These are phyloP conservation scores for Effrenium voratum DNA, from an alignment of 73 alveolate genomes.

Conservation along the genomic window DNA sequence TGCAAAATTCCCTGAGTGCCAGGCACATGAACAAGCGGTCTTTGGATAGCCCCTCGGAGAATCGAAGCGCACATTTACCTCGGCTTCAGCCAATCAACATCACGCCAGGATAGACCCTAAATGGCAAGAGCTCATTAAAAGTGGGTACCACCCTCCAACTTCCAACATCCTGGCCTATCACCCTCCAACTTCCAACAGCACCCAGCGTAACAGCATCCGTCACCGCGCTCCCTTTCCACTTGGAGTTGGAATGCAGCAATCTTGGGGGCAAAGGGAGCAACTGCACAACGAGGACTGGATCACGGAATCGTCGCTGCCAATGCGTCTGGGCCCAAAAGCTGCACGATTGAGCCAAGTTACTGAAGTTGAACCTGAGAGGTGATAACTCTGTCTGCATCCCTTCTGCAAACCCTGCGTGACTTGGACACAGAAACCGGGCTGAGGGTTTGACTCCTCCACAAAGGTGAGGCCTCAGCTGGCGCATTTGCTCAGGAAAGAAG, in stretches of 20 bases:
- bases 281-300: too few relatives aligned
- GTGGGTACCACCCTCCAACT: too few relatives aligned
- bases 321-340: too few relatives aligned
- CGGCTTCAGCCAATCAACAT: not conserved
- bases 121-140: too few relatives aligned
- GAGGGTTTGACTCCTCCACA: slow-evolving; percentile 52
- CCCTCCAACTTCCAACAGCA: not conserved
- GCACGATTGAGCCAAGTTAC: too few relatives aligned
- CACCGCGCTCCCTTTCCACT: not conserved
- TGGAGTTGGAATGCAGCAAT: too few relatives aligned
- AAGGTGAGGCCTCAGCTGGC: slow-evolving; percentile 43
- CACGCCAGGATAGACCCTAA: not conserved
- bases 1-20: not conserved
- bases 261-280: too few relatives aligned
- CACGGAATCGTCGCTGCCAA: too few relatives aligned
- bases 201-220: too few relatives aligned
- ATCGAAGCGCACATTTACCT: slow-evolving; percentile 73
- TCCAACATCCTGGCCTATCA: too few relatives aligned
- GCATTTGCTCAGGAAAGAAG: not conserved
- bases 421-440: not conserved
- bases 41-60: slow-evolving; percentile 79
- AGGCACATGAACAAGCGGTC: slow-evolving; percentile 69
- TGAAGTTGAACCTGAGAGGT: slow-evolving; percentile 71
- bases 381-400: not conserved
- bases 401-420: not conserved